Conservation (phyloP, 495 filamentous ascomycete genomes). For the Penicillium goetzii region DNA sequence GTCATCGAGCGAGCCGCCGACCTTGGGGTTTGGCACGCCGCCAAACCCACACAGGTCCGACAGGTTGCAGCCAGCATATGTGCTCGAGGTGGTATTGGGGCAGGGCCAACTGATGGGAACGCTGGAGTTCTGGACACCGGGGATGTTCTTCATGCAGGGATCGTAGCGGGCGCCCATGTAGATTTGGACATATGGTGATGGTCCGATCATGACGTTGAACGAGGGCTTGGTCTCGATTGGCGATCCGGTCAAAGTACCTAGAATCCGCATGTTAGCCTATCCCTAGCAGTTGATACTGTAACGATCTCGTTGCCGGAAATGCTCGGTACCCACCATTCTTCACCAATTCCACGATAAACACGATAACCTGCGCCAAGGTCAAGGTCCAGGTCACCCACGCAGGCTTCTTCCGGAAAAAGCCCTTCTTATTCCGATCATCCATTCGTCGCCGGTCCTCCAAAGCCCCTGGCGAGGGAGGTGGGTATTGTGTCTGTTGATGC, state of each 20-base stretch:
- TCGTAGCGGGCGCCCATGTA: slow-evolving; percentile 95
- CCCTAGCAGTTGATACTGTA: neutral
- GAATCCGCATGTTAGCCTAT: neutral
- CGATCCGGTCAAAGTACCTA: slow-evolving; percentile 51
- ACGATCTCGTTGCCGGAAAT: neutral
- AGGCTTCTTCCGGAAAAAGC: slow-evolving; percentile 63
- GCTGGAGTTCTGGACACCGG: slow-evolving; percentile 63
- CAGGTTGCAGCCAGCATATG: slow-evolving; percentile 67
- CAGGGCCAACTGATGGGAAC: slow-evolving; percentile 66
- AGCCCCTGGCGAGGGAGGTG: slow-evolving; percentile 40
- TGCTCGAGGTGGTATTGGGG: slow-evolving; percentile 68
- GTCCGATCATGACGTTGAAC: slow-evolving; percentile 97
- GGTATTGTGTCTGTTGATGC: slow-evolving; percentile 49
- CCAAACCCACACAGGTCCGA: slow-evolving; percentile 80
- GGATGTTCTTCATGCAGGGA: slow-evolving; percentile 89
- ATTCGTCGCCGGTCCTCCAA: slow-evolving; percentile 20
- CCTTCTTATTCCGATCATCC: slow-evolving; percentile 41
- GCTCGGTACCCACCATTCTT: slow-evolving; percentile 66
- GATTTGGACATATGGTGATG: slow-evolving; percentile 85
- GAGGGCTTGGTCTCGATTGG: slow-evolving; percentile 84
- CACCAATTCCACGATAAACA: slow-evolving; percentile 90
- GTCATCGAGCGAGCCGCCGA: slow-evolving; percentile 45
- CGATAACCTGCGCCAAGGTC: slow-evolving; percentile 73
- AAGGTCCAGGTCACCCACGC: slow-evolving; percentile 84
- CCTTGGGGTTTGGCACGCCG: slow-evolving; percentile 65